Base-by-base conservation (phyloP, 306 rosid species). In the Cyamopsis tetragonoloba region DNA sequence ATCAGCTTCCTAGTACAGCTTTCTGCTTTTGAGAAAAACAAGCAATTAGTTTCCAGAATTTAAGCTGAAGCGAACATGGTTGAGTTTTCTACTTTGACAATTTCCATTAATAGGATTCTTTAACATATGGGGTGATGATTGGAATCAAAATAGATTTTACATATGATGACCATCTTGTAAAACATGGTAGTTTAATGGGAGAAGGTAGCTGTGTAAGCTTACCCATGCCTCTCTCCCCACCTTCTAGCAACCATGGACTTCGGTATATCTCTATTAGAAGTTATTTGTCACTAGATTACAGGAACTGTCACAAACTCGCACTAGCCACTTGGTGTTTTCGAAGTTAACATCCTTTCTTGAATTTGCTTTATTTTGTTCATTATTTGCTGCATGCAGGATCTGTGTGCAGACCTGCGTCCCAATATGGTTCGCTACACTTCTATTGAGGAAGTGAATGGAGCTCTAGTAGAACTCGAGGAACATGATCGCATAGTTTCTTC, bases 331-430 rank as follows among this genome's bases (percentile, higher is more conserved):
- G 59, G 7, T 47, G 46, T 1, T 11, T 48, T 46, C 14, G 28
- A 30, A 20, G 44, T 30, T 17, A 13, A 7, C 62, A 6, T 7
- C 3, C 1, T 26, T 62, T 22, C 53, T 66, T 72, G 71, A 34
- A 64, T 47, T 50, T 61, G 11, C 58, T 61, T 24, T 39, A 19
- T 31, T 62, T 30, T 38, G 28, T 46, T 61, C 47, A 57, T 35
- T 38, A 66, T 48, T 71, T 62, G 58, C 30, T 59, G 15, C 39
- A 26, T 74, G 48, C 85, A 95, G 99, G 97, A 95, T 79, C 79
- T 95, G 66, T 90, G 88, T 95, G 99, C 91, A 0, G 97, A 95
- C 47, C 49, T 95, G 81, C 97, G 96, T 48, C 88, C 97, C 75
- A 95, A 81, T 69, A 88, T 95, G 97, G 82, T 85, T 64, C 86